These are phyloP conservation scores for Suillus variegatus DNA, from an alignment of 768 basidiomycete genomes.

Conservation along the genomic window DNA sequence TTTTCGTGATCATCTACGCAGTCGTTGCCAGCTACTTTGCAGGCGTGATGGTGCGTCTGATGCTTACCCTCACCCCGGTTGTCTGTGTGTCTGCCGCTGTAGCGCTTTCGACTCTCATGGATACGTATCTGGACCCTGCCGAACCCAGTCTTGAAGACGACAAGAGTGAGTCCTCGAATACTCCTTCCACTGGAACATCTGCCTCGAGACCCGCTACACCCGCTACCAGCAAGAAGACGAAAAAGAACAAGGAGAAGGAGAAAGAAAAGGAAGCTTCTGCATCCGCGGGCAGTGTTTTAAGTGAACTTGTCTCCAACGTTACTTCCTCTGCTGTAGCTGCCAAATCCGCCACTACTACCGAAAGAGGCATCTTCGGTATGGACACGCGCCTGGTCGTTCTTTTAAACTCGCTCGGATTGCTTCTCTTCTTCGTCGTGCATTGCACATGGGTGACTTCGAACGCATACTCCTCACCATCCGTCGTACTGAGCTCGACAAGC, in stretches of 20 bases:
- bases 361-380: constrained; percentile 76
- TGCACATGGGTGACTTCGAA: constrained; percentile 95
- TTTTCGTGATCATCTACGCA: constrained; percentile 98
- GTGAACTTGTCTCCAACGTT: constrained; percentile 45
- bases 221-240: constrained; percentile 39
- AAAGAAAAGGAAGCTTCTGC: constrained; percentile 56
- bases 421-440: constrained; percentile 90
- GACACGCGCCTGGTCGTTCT: constrained; percentile 82
- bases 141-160: constrained; percentile 51
- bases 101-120: constrained; percentile 83
- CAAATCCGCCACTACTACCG: constrained; percentile 24
- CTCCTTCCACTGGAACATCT: constrained; percentile 18
- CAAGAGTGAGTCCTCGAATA: constrained; percentile 10
- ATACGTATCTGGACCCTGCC: constrained; percentile 85
- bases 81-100: constrained; percentile 94
- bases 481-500: constrained; percentile 81
- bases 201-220: constrained; percentile 28
- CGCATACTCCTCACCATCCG: constrained; percentile 97
- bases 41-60: constrained; percentile 98
- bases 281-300: constrained; percentile 35
- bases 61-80: constrained; percentile 95
- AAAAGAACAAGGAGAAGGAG: constrained; percentile 56
- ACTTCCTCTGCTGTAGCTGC: constrained; percentile 26
- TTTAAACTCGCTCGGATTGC: constrained; percentile 71
- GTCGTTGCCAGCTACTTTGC: constrained; percentile 97